phyloP scores from a whole-genome alignment of 371 early-diverging fungal species.

The Mucor mucedo region DNA sequence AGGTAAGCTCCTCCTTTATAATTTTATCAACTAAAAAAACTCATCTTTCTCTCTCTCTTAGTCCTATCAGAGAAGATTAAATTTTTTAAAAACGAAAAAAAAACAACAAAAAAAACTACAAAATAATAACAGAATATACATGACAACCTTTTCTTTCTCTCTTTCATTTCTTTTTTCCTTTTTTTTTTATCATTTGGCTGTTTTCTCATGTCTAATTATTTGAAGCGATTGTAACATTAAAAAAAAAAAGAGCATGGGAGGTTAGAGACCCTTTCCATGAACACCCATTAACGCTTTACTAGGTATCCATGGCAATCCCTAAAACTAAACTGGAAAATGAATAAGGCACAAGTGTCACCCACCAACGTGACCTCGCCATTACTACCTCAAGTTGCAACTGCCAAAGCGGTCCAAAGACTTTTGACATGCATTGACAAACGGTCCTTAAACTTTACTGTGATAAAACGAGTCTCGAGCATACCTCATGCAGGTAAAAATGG shows the following conservation, averaged over 20 bases:
- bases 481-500: constrained; percentile 20
- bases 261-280: not conserved
- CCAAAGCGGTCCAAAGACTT: constrained; percentile 13
- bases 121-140: too few relatives aligned
- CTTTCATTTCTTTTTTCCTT: not conserved
- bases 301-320: constrained; percentile 25
- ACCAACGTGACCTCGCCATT: not conserved
- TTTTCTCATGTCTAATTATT: constrained; percentile 19
- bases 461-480: constrained; percentile 20
- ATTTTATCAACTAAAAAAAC: too few relatives aligned
- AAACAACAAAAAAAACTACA: not conserved
- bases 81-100: constrained; percentile 10
- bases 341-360: not conserved
- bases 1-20: constrained; percentile 28
- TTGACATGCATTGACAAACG: constrained; percentile 7
- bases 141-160: not conserved
- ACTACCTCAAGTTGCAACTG: not conserved
- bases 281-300: not conserved
- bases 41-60: not conserved
- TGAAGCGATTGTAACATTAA: constrained; percentile 32
- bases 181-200: not conserved
- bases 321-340: constrained; percentile 4
- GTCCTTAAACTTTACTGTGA: constrained; percentile 12
- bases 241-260: not conserved
- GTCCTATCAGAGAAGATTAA: constrained; percentile 30